Evolutionary conservation across 805 yeast genomes (phyloP).

Genomic region (Isabelozyma gotoi): DNA sequence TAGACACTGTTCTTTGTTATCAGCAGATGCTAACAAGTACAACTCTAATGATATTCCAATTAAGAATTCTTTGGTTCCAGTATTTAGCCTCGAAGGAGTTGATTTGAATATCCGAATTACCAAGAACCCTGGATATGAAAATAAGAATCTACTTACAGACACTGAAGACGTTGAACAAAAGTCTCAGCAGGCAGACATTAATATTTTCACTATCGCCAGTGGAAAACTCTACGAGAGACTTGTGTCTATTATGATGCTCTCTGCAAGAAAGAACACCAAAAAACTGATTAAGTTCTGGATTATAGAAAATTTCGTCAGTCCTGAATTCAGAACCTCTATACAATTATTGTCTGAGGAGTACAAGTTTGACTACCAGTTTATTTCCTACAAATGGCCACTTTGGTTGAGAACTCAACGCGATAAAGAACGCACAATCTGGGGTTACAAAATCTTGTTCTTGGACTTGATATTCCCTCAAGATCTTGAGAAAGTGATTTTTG

Average conservation of each 20-base stretch:
- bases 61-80: conserved; percentile 24
- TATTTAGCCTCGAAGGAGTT: conserved; percentile 47
- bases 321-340: conserved; percentile 60
- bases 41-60: conserved; percentile 26
- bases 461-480: conserved; percentile 86
- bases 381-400: conserved; percentile 90
- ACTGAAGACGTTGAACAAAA: conserved; percentile 7
- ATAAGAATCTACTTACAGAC: conserved; percentile 7
- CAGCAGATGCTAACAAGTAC: conserved; percentile 44
- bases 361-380: conserved; percentile 69
- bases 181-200: conserved; percentile 57
- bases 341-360: conserved; percentile 57
- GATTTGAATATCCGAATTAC: conserved; percentile 46
- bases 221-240: conserved; percentile 79
- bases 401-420: conserved; percentile 84
- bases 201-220: conserved; percentile 79
- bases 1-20: conserved; percentile 22
- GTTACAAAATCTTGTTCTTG: conserved; percentile 79
- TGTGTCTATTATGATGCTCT: conserved; percentile 73
- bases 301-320: conserved; percentile 76
- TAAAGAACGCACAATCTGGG: conserved; percentile 81
- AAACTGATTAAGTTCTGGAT: conserved; percentile 78
- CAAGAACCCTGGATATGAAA: conserved; percentile 25
- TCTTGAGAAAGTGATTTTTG: conserved; percentile 73
- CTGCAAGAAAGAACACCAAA: conserved; percentile 64